A percentile compares a stretch with the other conserved stretches of the same genome.
Evolutionary conservation across 2,329 filamentous ascomycete genomes (phyloP).

Genomic region (Colletotrichum godetiae): DNA sequence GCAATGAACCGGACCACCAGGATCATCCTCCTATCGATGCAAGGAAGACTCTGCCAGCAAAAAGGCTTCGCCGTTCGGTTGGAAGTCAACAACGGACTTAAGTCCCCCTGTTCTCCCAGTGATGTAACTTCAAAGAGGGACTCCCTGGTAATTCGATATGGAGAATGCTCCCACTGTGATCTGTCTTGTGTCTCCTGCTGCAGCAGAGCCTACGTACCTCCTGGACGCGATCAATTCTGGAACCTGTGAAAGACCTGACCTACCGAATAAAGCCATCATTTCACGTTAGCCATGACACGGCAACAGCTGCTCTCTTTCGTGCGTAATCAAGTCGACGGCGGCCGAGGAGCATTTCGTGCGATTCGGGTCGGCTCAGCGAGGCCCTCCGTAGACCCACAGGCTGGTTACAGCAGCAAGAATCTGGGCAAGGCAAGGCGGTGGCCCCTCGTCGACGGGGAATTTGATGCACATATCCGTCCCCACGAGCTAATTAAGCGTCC

Average conservation of each 20-base stretch:
- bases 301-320: neutral
- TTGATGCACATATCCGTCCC: constrained; percentile 34
- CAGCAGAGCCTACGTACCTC: neutral
- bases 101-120: constrained; percentile 6
- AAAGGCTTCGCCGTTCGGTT: neutral
- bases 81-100: constrained; percentile 2
- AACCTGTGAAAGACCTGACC: neutral
- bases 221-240: neutral
- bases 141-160: neutral
- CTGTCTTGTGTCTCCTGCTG: constrained; percentile 6
- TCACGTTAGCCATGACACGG: neutral
- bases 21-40: constrained; percentile 6
- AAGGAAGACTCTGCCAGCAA: constrained; percentile 5
- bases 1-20: constrained; percentile 8
- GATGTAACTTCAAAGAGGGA: constrained; percentile 19
- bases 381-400: constrained; percentile 9
- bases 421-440: constrained; percentile 22
- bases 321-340: neutral
- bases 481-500: constrained; percentile 34
- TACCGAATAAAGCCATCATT: neutral
- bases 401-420: constrained; percentile 15
- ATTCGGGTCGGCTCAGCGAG: constrained; percentile 9
- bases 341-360: neutral
- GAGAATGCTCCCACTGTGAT: neutral
- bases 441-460: constrained; percentile 32